Evolutionary conservation across 2,329 filamentous ascomycete genomes (phyloP), one percentile per base, ranked within the genome.

Genomic region (Apiospora kogelbergensis): DNA sequence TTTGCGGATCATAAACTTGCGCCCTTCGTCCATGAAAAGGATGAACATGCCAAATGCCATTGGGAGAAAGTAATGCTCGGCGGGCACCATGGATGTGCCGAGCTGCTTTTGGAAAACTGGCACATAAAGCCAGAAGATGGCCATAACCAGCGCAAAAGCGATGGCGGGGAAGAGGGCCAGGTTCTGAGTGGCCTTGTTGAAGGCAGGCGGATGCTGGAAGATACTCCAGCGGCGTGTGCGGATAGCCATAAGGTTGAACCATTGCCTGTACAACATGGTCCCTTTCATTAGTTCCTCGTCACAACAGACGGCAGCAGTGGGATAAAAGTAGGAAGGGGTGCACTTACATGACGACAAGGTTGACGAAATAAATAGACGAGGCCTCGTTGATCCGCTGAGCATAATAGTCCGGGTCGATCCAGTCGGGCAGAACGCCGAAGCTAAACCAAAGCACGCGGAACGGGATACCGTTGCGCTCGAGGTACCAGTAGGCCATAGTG

Each of bases 351-450:
- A 95, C 89, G 2, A 95, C 92, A 26, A 95, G 82, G 70, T 90
- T 95, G 73, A 94, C 87, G 74, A 95, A 95, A 79, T 95, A 95
- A 70, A 95, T 90, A 20, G 89, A 92, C 45, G 88, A 91, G 0
- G 91, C 91, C 70, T 87, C 84, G 71, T 90, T 91, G 30, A 91
- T 80, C 71, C 87, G 84, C 37, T 81, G 78, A 13, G 88, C 83
- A 76, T 76, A 81, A 68, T 74, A 77, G 6, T 83, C 82, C 26
- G 88, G 86, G 9, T 82, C 78, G 26, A 81, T 71, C 63, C 72
- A 71, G 15, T 71, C 83, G 11, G 85, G 86, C 4, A 85, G 74
- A 3, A 79, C 74, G 66, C 90, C 90, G 75, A 92, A 93, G 26
- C 85, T 84, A 77, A 95, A 90, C 90, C 91, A 94, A 2, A 91